These are phyloP conservation scores for Penicillium expansum DNA, from an alignment of 2,329 filamentous ascomycete genomes.

Conservation along the genomic window DNA sequence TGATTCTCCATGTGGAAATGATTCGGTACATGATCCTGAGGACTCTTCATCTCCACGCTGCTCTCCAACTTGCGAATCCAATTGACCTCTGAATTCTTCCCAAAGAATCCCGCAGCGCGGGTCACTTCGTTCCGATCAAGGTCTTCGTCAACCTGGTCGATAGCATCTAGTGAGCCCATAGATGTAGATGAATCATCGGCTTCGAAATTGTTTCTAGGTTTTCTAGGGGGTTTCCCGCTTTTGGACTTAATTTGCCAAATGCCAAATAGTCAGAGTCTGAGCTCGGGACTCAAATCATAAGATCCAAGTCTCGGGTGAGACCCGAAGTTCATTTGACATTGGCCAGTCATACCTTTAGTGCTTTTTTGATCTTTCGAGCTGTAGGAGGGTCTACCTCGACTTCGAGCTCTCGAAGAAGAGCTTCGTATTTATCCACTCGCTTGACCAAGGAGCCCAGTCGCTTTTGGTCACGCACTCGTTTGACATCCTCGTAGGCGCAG, in stretches of 20 bases:
- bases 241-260: slow-evolving; percentile 6
- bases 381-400: slow-evolving; percentile 20
- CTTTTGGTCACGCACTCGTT: slow-evolving; percentile 38
- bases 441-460: slow-evolving; percentile 25
- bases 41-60: slow-evolving; percentile 24
- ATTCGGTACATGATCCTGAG: neutral
- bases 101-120: slow-evolving; percentile 41
- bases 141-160: slow-evolving; percentile 45
- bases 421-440: slow-evolving; percentile 30
- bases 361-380: slow-evolving; percentile 26
- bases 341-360: slow-evolving; percentile 25
- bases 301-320: neutral
- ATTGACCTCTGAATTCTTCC: slow-evolving; percentile 45
- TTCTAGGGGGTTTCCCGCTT: neutral
- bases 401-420: slow-evolving; percentile 27
- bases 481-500: slow-evolving; percentile 35
- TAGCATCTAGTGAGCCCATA: slow-evolving; percentile 40
- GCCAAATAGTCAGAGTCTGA: neutral
- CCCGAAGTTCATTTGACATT: neutral
- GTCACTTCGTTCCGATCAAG: slow-evolving; percentile 37
- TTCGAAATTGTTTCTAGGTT: neutral
- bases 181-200: slow-evolving; percentile 26
- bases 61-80: slow-evolving; percentile 43
- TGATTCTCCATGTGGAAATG: neutral
- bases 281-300: neutral